These are phyloP conservation scores for Corynespora cassiicola DNA, from an alignment of 2,329 filamentous ascomycete species.

Conservation along the genomic window DNA sequence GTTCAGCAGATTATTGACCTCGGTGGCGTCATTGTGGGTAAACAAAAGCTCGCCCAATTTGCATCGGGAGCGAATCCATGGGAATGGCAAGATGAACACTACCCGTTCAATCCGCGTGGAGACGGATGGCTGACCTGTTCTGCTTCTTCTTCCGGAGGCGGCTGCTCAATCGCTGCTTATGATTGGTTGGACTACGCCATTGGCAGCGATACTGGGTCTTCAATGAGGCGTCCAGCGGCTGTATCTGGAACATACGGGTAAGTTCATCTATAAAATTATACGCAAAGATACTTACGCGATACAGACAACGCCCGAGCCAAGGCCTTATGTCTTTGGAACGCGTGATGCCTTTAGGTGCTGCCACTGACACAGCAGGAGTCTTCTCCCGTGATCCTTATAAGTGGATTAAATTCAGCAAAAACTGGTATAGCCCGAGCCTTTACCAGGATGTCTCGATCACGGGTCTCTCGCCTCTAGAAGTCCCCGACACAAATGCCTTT, in stretches of 20 bases:
- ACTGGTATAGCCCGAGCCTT: constrained; percentile 46
- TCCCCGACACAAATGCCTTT: constrained; percentile 42
- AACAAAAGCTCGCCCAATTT: constrained; percentile 60
- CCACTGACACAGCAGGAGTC: constrained; percentile 34
- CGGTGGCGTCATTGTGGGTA: constrained; percentile 56
- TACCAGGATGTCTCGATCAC: constrained; percentile 44
- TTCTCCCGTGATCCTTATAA: constrained; percentile 35
- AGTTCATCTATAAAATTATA: not conserved
- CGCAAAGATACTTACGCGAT: too few species aligned
- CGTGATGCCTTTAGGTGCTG: constrained; percentile 27
- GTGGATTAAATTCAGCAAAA: constrained; percentile 47
- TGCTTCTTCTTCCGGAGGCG: constrained; percentile 44
- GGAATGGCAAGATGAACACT: constrained; percentile 39
- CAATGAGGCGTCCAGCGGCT: constrained; percentile 54
- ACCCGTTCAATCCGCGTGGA: constrained; percentile 52
- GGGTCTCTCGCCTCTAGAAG: constrained; percentile 43
- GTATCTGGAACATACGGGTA: constrained; percentile 53
- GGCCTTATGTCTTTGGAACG: constrained; percentile 31
- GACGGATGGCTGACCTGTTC: constrained; percentile 33
- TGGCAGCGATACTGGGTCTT: constrained; percentile 55
- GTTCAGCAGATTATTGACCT: constrained; percentile 32
- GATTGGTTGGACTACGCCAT: constrained; percentile 55
- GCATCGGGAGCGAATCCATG: constrained; percentile 38
- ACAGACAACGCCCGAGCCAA: constrained; percentile 29
- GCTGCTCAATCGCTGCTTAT: constrained; percentile 49